Conservation (phyloP, 148 eudicot species). For the Persicaria tinctoria region DNA sequence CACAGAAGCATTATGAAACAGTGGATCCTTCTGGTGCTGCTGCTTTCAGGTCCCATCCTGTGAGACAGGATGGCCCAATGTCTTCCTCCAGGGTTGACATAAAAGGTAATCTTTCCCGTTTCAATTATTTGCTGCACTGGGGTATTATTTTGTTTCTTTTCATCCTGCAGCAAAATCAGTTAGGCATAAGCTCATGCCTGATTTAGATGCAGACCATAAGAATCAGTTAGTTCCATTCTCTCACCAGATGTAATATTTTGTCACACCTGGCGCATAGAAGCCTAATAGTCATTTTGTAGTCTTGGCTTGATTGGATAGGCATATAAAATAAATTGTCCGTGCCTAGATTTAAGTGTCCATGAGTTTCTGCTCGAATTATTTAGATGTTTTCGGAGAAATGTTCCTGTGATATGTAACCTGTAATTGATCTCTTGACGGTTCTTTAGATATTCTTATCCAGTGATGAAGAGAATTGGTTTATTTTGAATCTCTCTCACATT, state of each 20-base stretch:
- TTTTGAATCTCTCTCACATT: not conserved
- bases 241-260: not conserved
- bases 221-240: not conserved
- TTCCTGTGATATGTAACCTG: not conserved
- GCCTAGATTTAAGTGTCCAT: not conserved
- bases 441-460: not conserved
- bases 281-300: not conserved
- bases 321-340: not conserved
- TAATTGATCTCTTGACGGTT: not conserved
- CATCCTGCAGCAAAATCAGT: not conserved
- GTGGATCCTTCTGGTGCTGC: constrained; percentile 25
- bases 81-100: constrained; percentile 20
- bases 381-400: not conserved
- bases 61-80: constrained; percentile 13
- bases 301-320: not conserved
- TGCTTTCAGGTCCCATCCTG: constrained; percentile 21
- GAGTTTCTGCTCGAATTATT: not conserved
- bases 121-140: not conserved
- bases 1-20: constrained; percentile 18
- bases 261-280: not conserved
- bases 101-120: constrained; percentile 23
- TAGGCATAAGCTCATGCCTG: not conserved
- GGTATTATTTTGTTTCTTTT: not conserved
- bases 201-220: not conserved
- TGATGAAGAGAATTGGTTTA: not conserved